Evolutionary conservation across 2,329 filamentous ascomycete species (phyloP), one percentile per base, ranked within the genome.

Genomic region (Arthrinium phaeospermum): DNA sequence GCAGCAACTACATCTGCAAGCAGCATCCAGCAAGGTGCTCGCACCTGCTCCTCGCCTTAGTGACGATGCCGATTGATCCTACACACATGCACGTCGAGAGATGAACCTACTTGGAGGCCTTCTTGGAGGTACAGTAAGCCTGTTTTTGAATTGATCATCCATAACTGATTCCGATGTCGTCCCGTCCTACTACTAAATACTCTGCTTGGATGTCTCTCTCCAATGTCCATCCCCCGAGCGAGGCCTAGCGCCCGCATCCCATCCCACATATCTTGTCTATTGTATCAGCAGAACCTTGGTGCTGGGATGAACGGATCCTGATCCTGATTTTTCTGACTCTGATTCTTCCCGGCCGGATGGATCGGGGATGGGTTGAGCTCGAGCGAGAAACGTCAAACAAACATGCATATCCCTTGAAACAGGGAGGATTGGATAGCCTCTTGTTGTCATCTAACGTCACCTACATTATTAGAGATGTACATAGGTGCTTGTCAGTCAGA

Each of bases 381-480:
- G 34, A 64, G 57, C 57, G 34, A 64, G 22, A 64, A 64, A 64
- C 57, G 57, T 64, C 57, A 64, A 64, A 64, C 57, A 64, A 64
- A 41, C 57, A 41, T 41, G 57, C 57, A 64, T 41, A 64, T 64
- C 57, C 57, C 57, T 64, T 64, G 57, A 64, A 64, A 64, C 57
- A 64, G 57, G 5, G 41, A n/a, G 57, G 34, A n/a, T 64, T 64
- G 57, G 34, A 41, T 41, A 37, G 16, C 49, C 24, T 51, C 49
- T 41, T 14, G 4, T 64, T n/a, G 8, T 64, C 30, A 41, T 41
- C 57, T 14, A 41, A 64, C 57, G 34, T 41, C 34, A 64, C 57
- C 10, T 13, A 22, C 53, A 10, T 30, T 30, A 30, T 30, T 6
- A 34, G 19, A 10, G 19, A 57, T 30, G 51, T 41, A n/a, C n/a